Percentiles rank a stretch among this genome's conserved stretches.
These are phyloP conservation scores for Tephrocybe rancida DNA, from an alignment of 768 basidiomycete genomes.

Conservation along the genomic window DNA sequence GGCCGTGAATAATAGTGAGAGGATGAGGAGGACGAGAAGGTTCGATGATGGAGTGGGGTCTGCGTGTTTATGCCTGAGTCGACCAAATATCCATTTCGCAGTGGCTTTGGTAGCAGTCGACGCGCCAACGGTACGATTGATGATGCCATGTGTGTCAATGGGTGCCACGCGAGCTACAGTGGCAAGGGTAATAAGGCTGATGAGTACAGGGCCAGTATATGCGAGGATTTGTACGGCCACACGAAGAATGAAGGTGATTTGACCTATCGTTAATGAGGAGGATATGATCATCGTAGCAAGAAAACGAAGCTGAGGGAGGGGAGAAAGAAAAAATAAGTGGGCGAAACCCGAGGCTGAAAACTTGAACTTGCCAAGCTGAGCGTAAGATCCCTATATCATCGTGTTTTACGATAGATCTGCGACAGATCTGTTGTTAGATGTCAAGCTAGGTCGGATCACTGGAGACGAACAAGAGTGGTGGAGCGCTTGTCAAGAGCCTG, in stretches of 20 bases:
- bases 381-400: no score
- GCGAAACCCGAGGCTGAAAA: no score
- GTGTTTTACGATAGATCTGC: no score
- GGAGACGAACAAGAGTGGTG: no score
- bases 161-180: constrained; percentile 21
- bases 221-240: constrained; percentile 25
- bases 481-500: no score
- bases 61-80: constrained; percentile 12
- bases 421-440: no score
- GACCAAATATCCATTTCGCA: constrained; percentile 21
- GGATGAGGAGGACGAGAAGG: constrained; percentile 16
- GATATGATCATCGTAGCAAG: constrained; percentile 17
- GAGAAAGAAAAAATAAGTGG: no score
- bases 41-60: constrained; percentile 20
- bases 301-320: background rate
- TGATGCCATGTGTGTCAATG: constrained; percentile 23
- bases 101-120: constrained; percentile 15
- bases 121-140: constrained; percentile 22
- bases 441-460: no score
- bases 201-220: constrained; percentile 19
- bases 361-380: no score
- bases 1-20: constrained; percentile 15
- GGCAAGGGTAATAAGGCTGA: constrained; percentile 21
- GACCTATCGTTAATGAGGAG: constrained; percentile 18
- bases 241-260: constrained; percentile 26